phyloP scores from a whole-genome alignment of 495 filamentous ascomycete genomes.

The Talaromyces thailandensis region DNA sequence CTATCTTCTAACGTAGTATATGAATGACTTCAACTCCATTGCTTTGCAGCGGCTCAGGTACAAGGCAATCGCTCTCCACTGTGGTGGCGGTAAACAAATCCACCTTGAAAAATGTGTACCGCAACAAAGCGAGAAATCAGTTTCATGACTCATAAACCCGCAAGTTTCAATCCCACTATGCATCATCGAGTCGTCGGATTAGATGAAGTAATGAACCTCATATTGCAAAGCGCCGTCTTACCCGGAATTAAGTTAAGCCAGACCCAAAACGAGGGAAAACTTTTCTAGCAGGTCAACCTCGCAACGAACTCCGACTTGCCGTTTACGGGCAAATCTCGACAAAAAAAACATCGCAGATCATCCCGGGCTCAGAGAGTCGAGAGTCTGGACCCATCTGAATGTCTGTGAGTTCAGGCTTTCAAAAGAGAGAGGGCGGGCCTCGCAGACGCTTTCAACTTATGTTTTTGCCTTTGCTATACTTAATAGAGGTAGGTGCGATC shows the following conservation, averaged over 20 bases:
- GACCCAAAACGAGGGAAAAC: background rate
- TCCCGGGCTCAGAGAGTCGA: background rate
- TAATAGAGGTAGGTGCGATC: background rate
- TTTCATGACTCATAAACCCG: background rate
- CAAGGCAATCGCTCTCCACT: conserved; percentile 1
- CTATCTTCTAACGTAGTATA: too few species aligned
- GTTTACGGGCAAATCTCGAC: background rate
- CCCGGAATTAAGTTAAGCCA: background rate
- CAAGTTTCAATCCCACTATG: background rate
- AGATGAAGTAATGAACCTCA: background rate
- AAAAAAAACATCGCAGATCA: background rate
- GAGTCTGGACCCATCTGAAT: background rate
- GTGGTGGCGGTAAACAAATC: background rate
- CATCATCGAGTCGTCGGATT: background rate
- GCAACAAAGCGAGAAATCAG: background rate
- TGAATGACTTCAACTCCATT: background rate
- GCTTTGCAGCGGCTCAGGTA: background rate
- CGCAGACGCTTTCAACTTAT: background rate
- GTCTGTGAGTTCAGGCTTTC: background rate
- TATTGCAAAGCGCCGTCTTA: background rate
- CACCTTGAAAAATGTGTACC: background rate
- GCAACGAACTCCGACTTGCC: background rate
- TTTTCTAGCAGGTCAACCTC: background rate
- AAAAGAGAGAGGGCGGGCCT: background rate
- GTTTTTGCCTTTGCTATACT: background rate